Percentiles rank a stretch among this genome's conserved stretches.
These are phyloP conservation scores for Elsinoe perseae DNA, from an alignment of 2,329 filamentous ascomycete species.

Conservation along the genomic window DNA sequence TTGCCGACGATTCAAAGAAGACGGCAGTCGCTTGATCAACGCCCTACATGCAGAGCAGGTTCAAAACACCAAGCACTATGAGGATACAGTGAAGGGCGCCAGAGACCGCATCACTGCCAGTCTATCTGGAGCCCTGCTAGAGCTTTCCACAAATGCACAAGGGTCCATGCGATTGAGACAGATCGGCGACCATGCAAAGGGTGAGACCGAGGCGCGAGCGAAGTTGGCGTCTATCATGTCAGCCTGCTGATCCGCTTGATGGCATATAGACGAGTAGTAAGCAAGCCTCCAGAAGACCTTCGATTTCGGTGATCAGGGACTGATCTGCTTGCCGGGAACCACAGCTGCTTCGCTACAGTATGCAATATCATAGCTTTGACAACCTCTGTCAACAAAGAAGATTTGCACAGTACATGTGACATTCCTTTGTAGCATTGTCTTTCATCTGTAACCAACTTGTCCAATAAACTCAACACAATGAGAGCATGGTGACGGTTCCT, in stretches of 20 bases:
- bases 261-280: background rate
- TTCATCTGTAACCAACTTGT: no score
- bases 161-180: background rate
- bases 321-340: no score
- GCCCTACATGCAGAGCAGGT: background rate
- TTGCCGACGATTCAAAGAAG: background rate
- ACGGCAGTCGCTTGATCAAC: background rate
- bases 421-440: no score
- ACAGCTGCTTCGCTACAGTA: no score
- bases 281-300: no score
- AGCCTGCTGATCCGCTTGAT: background rate
- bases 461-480: no score
- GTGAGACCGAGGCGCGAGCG: background rate
- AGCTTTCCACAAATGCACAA: background rate
- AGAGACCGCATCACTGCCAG: background rate
- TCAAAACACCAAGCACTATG: background rate
- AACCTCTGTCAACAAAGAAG: no score
- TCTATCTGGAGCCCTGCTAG: background rate
- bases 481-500: background rate
- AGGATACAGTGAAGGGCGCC: background rate
- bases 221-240: background rate
- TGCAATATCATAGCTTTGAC: no score
- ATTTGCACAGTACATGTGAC: no score
- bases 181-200: background rate
- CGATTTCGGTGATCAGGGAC: no score